Evolutionary conservation across 192 early-diverging fungal genomes (phyloP).

Genomic region (Backusella morwellensis): DNA sequence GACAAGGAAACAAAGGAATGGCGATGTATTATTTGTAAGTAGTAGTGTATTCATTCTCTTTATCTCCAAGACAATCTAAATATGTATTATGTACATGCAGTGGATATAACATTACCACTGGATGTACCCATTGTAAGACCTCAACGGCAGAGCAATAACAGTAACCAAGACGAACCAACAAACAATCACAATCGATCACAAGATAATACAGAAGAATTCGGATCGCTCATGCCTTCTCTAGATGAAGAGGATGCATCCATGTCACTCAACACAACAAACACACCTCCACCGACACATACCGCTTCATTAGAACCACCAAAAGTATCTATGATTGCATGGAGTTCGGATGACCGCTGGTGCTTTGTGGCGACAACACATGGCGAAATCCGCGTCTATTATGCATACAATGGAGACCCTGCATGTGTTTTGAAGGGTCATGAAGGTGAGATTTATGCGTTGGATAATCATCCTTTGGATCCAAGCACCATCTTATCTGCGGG

Average conservation of each 20-base stretch:
- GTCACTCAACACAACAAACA: not conserved
- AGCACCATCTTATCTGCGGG: conserved; percentile 75
- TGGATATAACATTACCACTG: conserved; percentile 17
- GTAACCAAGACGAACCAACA: not conserved
- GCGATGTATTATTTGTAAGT: conserved; percentile 56
- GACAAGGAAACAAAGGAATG: conserved; percentile 50
- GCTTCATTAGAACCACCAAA: conserved; percentile 12
- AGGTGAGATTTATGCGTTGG: conserved; percentile 69
- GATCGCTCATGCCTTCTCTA: not conserved
- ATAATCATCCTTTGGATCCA: conserved; percentile 70
- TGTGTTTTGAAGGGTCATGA: conserved; percentile 57
- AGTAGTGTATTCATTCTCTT: not conserved
- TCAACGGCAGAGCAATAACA: not conserved
- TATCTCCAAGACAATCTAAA: too few relatives aligned
- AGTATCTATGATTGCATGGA: conserved; percentile 72
- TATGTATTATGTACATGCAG: not conserved
- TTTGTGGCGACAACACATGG: conserved; percentile 71
- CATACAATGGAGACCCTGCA: conserved; percentile 56
- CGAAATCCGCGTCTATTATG: conserved; percentile 64
- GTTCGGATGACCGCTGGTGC: conserved; percentile 61
- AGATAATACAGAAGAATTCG: not conserved
- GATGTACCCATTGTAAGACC: conserved; percentile 19
- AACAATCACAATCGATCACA: not conserved
- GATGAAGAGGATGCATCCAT: conserved; percentile 1
- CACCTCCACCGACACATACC: not conserved